Evolutionary conservation across 257 asterid species (phyloP), one percentile per base, ranked within the genome.

Genomic region (Petunia secreta): DNA sequence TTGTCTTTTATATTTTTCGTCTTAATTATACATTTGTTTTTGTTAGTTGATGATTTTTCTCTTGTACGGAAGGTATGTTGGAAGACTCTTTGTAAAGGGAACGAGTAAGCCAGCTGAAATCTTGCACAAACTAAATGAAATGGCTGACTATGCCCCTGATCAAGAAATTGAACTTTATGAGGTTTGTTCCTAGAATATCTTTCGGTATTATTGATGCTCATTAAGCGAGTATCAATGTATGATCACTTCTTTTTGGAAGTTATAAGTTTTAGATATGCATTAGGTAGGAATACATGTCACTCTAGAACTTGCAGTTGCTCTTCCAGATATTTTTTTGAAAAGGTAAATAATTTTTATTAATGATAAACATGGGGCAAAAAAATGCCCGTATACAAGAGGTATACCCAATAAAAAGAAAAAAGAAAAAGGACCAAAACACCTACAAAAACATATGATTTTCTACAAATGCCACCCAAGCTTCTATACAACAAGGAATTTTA

Each of bases 81-180:
- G 98, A 82, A 90, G 96, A 89, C 86, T 89, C 68, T 87, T 93
- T 86, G 95, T 93, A 78, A 94, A 93, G 85, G 84, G 87, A 86
- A 69, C 89, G 80, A 88, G 89, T 76, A 90, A 90, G 84, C 98
- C 98, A 65, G 75, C 80, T 80, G 98, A 93, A 69, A 89, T 91
- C 80, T 75, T 91, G 54, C 36, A 85, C 48, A 89, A 89, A 83
- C 80, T 94, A 57, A 93, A 91, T 86, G 96, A 88, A 85, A 79
- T 94, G 96, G 98, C 95, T 88, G 98, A 96, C 63, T 93, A 90
- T 87, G 84, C 92, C 59, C 93, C 91, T 25, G 97, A 91, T 80
- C 96, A 93, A 85, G 97, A 94, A 79, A 89, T 94, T 82, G 98
- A 93, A 77, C 89, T 94, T 77, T 94, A 86, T 84, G 98, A 94